Conservation (phyloP, 1,284 basidiomycete species). For the Gymnopus androsaceus region DNA sequence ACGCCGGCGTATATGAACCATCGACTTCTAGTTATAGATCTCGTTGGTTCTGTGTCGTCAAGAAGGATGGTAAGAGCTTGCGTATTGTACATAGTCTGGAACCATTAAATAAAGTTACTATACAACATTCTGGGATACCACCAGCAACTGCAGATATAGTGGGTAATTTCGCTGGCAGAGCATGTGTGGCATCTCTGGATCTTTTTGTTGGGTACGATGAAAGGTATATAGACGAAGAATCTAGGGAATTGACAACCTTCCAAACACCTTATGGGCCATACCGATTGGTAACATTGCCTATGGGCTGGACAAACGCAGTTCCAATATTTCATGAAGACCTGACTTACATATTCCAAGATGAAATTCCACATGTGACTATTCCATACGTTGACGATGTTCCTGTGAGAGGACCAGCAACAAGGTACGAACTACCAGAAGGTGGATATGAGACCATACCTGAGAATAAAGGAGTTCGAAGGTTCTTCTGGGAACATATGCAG, state of each 20-base stretch:
- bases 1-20: slow-evolving; percentile 33
- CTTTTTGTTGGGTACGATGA: slow-evolving; percentile 29
- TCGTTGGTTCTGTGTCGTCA: background rate
- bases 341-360: slow-evolving; percentile 14
- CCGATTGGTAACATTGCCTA: slow-evolving; percentile 21
- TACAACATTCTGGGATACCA: too few species aligned
- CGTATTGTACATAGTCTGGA: too few species aligned
- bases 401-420: slow-evolving; percentile 17
- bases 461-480: slow-evolving; percentile 30
- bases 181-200: slow-evolving; percentile 27
- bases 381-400: slow-evolving; percentile 11
- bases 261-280: slow-evolving; percentile 27
- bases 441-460: slow-evolving; percentile 28
- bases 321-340: slow-evolving; percentile 26
- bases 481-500: slow-evolving; percentile 30
- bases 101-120: too few species aligned
- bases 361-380: slow-evolving; percentile 15
- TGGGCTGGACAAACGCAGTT: slow-evolving; percentile 40
- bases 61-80: too few species aligned
- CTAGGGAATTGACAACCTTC: slow-evolving; percentile 29
- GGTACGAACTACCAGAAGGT: slow-evolving; percentile 23
- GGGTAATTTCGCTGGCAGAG: slow-evolving; percentile 23
- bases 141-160: slow-evolving; percentile 26
- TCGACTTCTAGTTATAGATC: slow-evolving; percentile 36
- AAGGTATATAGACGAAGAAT: slow-evolving; percentile 20